Evolutionary conservation across 1,284 basidiomycete species (phyloP), one percentile per base, ranked within the genome.

Genomic region (Apiotrichum akiyoshidainum): DNA sequence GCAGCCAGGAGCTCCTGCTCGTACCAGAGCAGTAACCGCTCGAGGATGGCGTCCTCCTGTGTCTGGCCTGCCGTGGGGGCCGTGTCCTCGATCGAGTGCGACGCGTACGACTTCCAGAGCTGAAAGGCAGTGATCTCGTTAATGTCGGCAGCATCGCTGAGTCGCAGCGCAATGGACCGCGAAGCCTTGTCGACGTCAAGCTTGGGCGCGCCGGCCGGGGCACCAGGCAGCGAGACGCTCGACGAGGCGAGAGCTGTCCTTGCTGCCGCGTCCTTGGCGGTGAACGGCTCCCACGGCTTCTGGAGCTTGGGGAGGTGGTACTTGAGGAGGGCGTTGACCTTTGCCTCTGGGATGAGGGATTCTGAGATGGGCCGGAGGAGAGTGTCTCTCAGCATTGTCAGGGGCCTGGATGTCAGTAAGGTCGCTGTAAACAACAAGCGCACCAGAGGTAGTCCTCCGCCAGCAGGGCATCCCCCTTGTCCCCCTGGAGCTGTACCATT

Each of bases 301-400:
- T 61, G 50, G 2, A 76, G 65, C 5, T 56, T 60, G 11, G 49
- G 31, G 11, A 69, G 58, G 51, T 74, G 70, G 53, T 60, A 67
- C 34, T 57, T 42, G 16, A 76, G 54, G 11, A 74, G 56, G 1
- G 55, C 40, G 14, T 31, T 48, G 41, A 76, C 66, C 51, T 68
- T 71, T 21, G 64, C 44, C 19, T 65, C 57, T 10, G 68, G 58
- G 39, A 64, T 63, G 22, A 40, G 44, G 46, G 55, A 34, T 46
- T 62, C 58, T 17, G 57, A 46, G 34, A 66, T 58, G 14, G 73
- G 66, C 13, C 65, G 61, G 14, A 66, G 65, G 12, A 75, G 64
- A 9, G 69, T 65, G 60, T 75, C 69, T 39, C 72, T 65, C 21
- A 75, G 63, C 10, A 65, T 68, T 2, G 69, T 69, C 26, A 75